phyloP scores from a whole-genome alignment of 371 early-diverging fungal genomes.

The Lichtheimia ramosa region DNA sequence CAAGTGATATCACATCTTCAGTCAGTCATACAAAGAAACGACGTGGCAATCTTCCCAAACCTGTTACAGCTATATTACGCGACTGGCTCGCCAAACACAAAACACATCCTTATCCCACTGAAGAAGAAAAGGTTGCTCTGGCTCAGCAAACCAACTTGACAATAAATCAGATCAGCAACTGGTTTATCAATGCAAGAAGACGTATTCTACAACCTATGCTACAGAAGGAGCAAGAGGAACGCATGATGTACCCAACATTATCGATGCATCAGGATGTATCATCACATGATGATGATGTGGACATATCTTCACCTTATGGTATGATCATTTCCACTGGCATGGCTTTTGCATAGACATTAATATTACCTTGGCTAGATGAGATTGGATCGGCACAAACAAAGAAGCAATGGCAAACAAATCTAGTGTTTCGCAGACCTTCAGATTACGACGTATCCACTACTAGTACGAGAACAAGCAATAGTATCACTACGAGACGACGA shows the following conservation, averaged over 20 bases:
- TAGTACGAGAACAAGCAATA: too few species aligned
- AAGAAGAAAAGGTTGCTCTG: slow-evolving; percentile 70
- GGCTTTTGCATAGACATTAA: too few species aligned
- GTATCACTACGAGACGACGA: too few species aligned
- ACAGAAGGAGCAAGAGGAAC: slow-evolving; percentile 24
- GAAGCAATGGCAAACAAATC: too few species aligned
- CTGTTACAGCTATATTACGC: slow-evolving; percentile 61
- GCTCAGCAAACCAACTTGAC: slow-evolving; percentile 63
- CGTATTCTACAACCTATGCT: slow-evolving; percentile 56
- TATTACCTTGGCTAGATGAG: too few species aligned
- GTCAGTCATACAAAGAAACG: slow-evolving; percentile 25
- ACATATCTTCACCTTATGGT: too few species aligned
- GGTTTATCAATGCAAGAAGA: slow-evolving; percentile 86
- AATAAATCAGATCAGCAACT: slow-evolving; percentile 79
- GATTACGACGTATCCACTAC: too few species aligned
- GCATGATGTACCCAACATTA: not conserved
- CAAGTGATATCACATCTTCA: not conserved
- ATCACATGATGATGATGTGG: not conserved
- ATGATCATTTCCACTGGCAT: too few species aligned
- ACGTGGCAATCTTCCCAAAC: slow-evolving; percentile 60
- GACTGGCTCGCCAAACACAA: slow-evolving; percentile 73
- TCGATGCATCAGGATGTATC: not conserved
- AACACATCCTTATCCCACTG: slow-evolving; percentile 79
- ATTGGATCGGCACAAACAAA: too few species aligned
- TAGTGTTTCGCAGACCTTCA: too few species aligned